Base-by-base conservation (phyloP, 345 rosid species). In the Corchorus capsularis region DNA sequence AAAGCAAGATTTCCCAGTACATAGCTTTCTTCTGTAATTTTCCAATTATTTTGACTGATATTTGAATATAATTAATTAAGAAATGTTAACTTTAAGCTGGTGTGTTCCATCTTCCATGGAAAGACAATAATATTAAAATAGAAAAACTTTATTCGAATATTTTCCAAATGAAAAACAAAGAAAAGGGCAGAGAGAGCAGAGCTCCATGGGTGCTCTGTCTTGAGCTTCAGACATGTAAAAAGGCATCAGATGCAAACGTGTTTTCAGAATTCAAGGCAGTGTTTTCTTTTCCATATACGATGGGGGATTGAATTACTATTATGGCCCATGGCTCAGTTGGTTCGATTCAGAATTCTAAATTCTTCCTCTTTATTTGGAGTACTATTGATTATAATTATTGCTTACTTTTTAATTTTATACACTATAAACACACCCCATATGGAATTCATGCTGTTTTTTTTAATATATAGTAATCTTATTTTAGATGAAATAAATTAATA, bases 181-280 rank as follows among this genome's bases (percentile, higher is more conserved):
- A 45, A 45, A 45, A 45, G 47, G 47, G 47, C 8, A 45, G 47
- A 45, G 47, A 45, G 47, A 9, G 47, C 8, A 45, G 47, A 45
- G 47, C 47, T 45, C 8, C 9, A 45, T 45, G 2, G 45, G 45
- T 41, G 9, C 6, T 6, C 5, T 39, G 4, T 0, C 6, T 45
- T 45, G 15, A 10, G 39, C 39, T 60, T 60, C 6, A 5, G 5
- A 27, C 22, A 13, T 55, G 27, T 7, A 41, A 41, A 55, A 8
- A 20, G 61, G 61, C 61, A 19, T 56, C 61, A 56, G 61, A 56
- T 19, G 61, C 61, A n/a, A 55, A 22, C 60, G 7, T 59, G 63
- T 59, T 59, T 22, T 11, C 15, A 59, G 4, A 22, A 59, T 59
- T 22, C 60, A 59, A 57, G 32, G 62, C 34, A 57, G 19, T 2